Percentiles rank a stretch among this genome's conserved stretches.
phyloP scores from a whole-genome alignment of 805 yeast genomes.

The Teunomyces panamensis region DNA sequence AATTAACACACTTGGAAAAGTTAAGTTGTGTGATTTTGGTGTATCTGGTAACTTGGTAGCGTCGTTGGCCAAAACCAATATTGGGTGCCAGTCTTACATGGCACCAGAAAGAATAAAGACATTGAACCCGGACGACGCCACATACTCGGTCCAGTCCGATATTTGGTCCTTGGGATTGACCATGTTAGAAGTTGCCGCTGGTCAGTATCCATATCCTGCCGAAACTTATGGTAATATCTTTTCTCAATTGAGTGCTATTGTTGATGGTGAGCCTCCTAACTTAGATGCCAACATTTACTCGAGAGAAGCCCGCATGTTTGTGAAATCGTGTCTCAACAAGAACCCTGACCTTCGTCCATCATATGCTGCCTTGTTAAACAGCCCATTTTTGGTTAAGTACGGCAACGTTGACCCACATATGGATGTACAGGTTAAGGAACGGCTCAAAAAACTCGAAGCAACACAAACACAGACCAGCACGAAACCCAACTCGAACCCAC shows the following conservation, averaged over 20 bases:
- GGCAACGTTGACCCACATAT: slow-evolving; percentile 34
- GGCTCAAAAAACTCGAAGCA: slow-evolving; percentile 12
- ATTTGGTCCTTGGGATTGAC: slow-evolving; percentile 93
- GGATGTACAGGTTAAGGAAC: slow-evolving; percentile 25
- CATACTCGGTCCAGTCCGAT: slow-evolving; percentile 92
- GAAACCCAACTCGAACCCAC: slow-evolving; percentile 4
- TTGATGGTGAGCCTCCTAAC: slow-evolving; percentile 37
- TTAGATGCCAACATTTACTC: slow-evolving; percentile 44
- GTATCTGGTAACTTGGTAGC: slow-evolving; percentile 95
- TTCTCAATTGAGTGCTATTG: slow-evolving; percentile 91
- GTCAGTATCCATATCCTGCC: slow-evolving; percentile 94
- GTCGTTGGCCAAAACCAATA: slow-evolving; percentile 89
- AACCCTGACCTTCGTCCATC: slow-evolving; percentile 79
- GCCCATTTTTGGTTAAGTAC: slow-evolving; percentile 75
- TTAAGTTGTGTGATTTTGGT: slow-evolving; percentile 93
- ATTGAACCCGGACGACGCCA: slow-evolving; percentile 65
- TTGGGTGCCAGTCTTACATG: slow-evolving; percentile 98
- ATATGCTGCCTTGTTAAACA: slow-evolving; percentile 68
- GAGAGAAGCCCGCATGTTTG: slow-evolving; percentile 78
- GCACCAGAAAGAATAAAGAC: slow-evolving; percentile 94
- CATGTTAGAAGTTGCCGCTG: slow-evolving; percentile 83
- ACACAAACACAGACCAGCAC: slow-evolving; percentile 20
- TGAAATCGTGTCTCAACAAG: slow-evolving; percentile 72
- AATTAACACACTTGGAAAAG: slow-evolving; percentile 78
- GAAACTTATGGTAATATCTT: slow-evolving; percentile 89